Evolutionary conservation across 2,329 filamentous ascomycete species (phyloP).

Genomic region (Colletotrichum sp.): DNA sequence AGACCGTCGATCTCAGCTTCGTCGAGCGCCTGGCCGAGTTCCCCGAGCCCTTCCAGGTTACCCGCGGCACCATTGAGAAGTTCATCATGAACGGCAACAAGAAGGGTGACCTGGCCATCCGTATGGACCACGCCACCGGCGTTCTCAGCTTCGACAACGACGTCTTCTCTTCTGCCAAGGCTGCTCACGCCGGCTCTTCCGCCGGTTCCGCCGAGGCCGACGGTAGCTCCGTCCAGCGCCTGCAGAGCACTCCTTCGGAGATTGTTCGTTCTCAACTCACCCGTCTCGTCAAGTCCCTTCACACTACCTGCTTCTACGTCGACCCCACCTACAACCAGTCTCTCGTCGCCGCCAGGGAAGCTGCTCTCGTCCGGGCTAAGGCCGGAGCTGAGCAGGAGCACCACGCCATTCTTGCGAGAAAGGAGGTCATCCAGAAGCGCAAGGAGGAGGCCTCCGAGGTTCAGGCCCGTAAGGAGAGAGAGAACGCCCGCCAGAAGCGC

Average conservation of each 20-base stretch:
- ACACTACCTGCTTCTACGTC: conserved; percentile 94
- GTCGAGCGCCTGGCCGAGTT: conserved; percentile 94
- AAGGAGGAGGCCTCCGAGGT: conserved; percentile 94
- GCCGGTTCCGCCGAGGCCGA: conserved; percentile 89
- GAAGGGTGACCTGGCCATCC: conserved; percentile 96
- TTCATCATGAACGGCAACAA: conserved; percentile 99
- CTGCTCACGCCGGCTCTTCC: conserved; percentile 81
- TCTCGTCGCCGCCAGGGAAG: conserved; percentile 78
- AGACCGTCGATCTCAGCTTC: conserved; percentile 93
- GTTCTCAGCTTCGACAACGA: conserved; percentile 97
- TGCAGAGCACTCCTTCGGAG: conserved; percentile 97
- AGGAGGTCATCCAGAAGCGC: conserved; percentile 92
- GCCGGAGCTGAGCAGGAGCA: conserved; percentile 94
- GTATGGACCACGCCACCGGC: conserved; percentile 93
- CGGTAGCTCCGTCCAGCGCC: conserved; percentile 83
- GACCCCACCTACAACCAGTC: conserved; percentile 87
- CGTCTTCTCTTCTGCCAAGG: conserved; percentile 96
- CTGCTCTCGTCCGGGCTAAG: conserved; percentile 80
- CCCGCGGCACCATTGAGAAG: conserved; percentile 91
- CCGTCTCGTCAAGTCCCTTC: conserved; percentile 87
- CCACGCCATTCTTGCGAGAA: conserved; percentile 80
- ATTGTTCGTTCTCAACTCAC: conserved; percentile 96
- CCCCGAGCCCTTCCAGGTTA: conserved; percentile 95
- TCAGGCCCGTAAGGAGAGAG: conserved; percentile 86
- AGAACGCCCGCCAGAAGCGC: conserved; percentile 87